A percentile compares a stretch with the other conserved stretches of the same genome.
Conservation (phyloP, 768 basidiomycete genomes). For the Neoboletus brunneissimus region DNA sequence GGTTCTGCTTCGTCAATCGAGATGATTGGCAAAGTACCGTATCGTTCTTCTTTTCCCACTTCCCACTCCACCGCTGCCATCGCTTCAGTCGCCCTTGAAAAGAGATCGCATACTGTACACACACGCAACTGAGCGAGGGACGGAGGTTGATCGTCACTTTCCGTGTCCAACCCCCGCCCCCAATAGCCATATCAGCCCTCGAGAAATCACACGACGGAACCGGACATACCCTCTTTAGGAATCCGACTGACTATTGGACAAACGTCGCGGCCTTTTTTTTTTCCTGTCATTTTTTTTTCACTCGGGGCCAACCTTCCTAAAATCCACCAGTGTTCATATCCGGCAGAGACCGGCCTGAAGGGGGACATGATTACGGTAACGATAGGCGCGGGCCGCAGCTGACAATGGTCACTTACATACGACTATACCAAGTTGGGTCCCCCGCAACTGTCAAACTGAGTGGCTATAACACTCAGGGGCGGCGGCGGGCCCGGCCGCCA, state of each 20-base stretch:
- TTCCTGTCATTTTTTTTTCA: no score
- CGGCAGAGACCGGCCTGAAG: not conserved
- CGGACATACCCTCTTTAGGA: constrained; percentile 3
- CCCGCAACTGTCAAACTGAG: not conserved
- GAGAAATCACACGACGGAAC: constrained; percentile 6
- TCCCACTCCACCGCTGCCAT: not conserved
- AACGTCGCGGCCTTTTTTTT: no score
- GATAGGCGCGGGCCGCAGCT: no score
- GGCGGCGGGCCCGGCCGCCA: not conserved
- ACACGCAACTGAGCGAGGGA: not conserved
- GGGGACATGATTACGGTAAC: no score
- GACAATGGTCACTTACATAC: no score
- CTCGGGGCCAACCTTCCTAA: not conserved
- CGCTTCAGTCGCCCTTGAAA: not conserved
- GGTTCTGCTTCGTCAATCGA: not conserved
- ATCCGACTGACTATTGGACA: no score
- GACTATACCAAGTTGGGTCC: not conserved
- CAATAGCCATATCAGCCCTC: not conserved
- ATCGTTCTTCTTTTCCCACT: not conserved
- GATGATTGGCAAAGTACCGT: not conserved
- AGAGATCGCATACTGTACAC: no score
- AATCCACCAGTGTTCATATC: not conserved
- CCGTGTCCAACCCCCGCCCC: not conserved
- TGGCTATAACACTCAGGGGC: not conserved
- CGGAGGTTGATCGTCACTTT: not conserved